These are phyloP conservation scores for Xylaria grammica DNA, from an alignment of 495 filamentous ascomycete genomes.

Conservation along the genomic window DNA sequence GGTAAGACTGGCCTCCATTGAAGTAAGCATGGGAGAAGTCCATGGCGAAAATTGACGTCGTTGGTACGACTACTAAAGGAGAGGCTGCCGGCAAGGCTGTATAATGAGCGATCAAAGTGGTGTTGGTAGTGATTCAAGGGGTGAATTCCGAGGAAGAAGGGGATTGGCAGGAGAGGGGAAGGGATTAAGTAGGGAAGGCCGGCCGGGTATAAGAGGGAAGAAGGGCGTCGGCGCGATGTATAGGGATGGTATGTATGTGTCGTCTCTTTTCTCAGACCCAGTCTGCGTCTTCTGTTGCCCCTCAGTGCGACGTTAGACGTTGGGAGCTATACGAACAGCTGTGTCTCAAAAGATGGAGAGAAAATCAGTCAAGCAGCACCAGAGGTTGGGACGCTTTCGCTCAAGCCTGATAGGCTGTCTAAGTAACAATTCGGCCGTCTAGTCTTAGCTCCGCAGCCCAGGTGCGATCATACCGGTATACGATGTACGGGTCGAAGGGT, in stretches of 20 bases:
- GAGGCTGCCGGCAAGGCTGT: conserved; percentile 9
- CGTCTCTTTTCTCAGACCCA: not conserved
- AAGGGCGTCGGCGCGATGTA: not conserved
- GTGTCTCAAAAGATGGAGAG: not conserved
- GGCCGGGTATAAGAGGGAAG: not conserved
- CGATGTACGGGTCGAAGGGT: not conserved
- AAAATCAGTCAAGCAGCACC: not conserved
- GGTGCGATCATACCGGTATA: not conserved
- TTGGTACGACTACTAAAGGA: not conserved
- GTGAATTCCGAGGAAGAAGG: conserved; percentile 15
- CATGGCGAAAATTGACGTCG: conserved; percentile 37
- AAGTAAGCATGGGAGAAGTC: conserved; percentile 53
- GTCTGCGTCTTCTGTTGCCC: not conserved
- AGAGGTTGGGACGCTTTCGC: not conserved
- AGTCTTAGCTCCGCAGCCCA: not conserved
- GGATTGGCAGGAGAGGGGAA: conserved; percentile 22
- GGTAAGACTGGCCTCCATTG: conserved; percentile 57
- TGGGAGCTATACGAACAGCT: not conserved
- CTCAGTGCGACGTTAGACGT: not conserved
- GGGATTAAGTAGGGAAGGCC: conserved; percentile 26
- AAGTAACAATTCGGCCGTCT: conserved; percentile 6
- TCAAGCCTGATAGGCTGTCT: not conserved
- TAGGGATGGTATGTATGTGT: not conserved
- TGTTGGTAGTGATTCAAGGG: not conserved
- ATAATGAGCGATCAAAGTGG: not conserved